A percentile compares a stretch with the other conserved stretches of the same genome.
Conservation (phyloP, 202 grass and related monocot species). For the Musa balbisiana region DNA sequence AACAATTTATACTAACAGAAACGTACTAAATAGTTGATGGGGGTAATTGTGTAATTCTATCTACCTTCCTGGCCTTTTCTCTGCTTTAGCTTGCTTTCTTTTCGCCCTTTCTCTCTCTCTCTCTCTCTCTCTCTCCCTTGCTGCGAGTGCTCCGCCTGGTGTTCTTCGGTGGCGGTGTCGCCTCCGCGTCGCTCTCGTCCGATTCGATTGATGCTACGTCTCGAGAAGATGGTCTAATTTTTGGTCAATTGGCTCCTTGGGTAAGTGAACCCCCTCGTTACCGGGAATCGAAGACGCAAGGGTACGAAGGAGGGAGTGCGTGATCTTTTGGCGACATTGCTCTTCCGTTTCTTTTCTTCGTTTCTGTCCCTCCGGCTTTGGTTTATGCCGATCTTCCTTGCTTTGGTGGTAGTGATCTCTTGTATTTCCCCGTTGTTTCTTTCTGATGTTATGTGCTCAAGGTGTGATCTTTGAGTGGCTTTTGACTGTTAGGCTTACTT, state of each 20-base stretch:
- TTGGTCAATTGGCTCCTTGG: background rate
- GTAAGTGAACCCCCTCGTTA: background rate
- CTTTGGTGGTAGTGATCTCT: background rate
- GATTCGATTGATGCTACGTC: constrained; percentile 2
- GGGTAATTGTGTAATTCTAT: background rate
- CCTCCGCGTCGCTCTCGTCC: background rate
- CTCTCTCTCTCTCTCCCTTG: background rate
- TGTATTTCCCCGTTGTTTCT: background rate
- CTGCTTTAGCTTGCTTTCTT: background rate
- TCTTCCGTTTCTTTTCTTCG: background rate
- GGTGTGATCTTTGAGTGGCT: background rate
- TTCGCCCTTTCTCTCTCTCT: background rate
- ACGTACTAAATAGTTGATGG: background rate
- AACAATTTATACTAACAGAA: too few species aligned
- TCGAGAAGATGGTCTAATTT: background rate
- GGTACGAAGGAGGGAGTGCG: background rate
- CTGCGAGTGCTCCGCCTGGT: background rate
- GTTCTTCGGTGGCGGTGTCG: background rate
- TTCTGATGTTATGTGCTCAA: background rate
- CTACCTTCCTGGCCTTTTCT: background rate
- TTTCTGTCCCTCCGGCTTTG: background rate
- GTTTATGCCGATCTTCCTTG: background rate
- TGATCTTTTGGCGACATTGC: background rate
- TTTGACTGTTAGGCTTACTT: background rate
- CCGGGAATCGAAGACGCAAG: background rate